Percentiles rank a stretch among this genome's conserved stretches.
phyloP scores from a whole-genome alignment of 2,329 filamentous ascomycete species.

The Nothopassalora personata region DNA sequence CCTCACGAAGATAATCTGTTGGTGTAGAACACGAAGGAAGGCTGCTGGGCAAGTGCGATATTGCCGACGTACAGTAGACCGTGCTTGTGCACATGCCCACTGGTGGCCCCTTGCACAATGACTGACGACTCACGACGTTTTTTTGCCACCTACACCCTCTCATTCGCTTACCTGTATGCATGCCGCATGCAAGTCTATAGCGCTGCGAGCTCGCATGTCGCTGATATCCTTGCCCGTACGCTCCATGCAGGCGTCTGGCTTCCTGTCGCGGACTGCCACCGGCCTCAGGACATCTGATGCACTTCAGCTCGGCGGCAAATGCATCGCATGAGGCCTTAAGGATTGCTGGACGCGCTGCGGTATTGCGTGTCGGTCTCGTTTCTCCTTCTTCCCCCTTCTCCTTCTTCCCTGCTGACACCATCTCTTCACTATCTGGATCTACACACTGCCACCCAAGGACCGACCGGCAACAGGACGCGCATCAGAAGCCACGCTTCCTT shows the following conservation, averaged over 20 bases:
- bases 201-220: neutral
- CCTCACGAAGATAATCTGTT: neutral
- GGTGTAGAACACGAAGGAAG: neutral
- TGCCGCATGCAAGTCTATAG: conserved; percentile 2
- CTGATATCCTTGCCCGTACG: neutral
- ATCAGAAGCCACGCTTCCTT: neutral
- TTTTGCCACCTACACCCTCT: neutral
- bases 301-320: conserved; percentile 4
- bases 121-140: neutral
- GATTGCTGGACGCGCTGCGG: neutral
- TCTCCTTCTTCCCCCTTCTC: neutral
- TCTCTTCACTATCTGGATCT: neutral
- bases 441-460: neutral
- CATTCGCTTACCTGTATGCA: neutral
- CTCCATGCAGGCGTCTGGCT: neutral
- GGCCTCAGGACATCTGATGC: neutral
- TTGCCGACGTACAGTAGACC: neutral
- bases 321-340: conserved; percentile 1
- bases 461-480: neutral
- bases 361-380: neutral
- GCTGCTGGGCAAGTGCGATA: neutral
- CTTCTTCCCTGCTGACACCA: neutral
- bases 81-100: neutral
- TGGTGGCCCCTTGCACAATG: neutral
- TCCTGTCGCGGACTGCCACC: neutral